These are phyloP conservation scores for Massospora cicadina DNA, from an alignment of 371 early-diverging fungal genomes.

Conservation along the genomic window DNA sequence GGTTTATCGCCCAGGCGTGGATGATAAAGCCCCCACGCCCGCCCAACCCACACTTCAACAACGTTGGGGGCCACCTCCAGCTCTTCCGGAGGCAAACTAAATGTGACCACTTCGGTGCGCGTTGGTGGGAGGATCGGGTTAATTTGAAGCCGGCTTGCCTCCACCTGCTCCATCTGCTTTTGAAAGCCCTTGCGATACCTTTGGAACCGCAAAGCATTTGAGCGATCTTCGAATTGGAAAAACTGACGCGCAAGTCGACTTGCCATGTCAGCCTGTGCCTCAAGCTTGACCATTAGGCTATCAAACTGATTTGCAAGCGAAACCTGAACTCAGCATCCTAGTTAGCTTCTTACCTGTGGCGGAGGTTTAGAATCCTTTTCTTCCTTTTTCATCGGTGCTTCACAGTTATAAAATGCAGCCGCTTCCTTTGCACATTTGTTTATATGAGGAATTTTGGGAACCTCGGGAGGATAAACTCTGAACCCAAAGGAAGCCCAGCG, in stretches of 20 bases:
- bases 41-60: background rate
- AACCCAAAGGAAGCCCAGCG: background rate
- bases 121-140: background rate
- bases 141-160: background rate
- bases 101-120: background rate
- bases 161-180: background rate
- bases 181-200: constrained; percentile 7
- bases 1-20: background rate
- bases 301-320: background rate
- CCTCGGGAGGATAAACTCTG: background rate
- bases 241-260: background rate
- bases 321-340: too few species aligned
- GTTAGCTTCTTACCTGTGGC: background rate
- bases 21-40: background rate
- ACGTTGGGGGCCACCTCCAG: background rate
- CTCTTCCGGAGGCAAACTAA: background rate
- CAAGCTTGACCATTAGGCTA: background rate
- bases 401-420: background rate
- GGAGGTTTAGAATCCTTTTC: background rate
- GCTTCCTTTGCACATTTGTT: background rate
- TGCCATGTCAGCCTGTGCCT: background rate
- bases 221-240: background rate
- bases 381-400: background rate
- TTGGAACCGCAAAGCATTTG: constrained; percentile 2
- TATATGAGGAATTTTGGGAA: background rate